phyloP scores from a whole-genome alignment of 441 rosid species.

The Biscutella auriculata region DNA sequence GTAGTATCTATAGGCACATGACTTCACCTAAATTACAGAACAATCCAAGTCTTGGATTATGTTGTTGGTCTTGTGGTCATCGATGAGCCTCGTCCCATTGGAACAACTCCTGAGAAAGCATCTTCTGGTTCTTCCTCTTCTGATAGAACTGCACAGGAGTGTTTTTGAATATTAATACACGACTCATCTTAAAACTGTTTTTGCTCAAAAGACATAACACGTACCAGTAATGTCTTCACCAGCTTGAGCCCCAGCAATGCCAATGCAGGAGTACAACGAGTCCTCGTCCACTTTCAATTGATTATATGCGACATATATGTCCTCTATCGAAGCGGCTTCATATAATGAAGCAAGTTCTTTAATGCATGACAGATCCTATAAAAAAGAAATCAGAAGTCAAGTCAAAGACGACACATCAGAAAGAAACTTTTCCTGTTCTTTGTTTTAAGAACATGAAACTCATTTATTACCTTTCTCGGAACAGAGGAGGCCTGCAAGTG shows the following conservation, averaged over 20 bases:
- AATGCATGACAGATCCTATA: constrained; percentile 84
- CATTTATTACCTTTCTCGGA: constrained; percentile 67
- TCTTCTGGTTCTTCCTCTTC: constrained; percentile 59
- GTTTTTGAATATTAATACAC: not conserved
- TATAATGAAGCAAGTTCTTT: constrained; percentile 77
- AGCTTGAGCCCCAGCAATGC: constrained; percentile 84
- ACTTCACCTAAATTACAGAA: constrained; percentile 16
- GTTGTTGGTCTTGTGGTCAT: constrained; percentile 92
- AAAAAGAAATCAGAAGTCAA: constrained; percentile 19
- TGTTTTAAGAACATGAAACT: not conserved
- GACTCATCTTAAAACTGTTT: not conserved
- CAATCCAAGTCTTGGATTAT: constrained; percentile 26
- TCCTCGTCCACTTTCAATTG: constrained; percentile 80
- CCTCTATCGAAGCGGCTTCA: constrained; percentile 84
- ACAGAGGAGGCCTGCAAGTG: constrained; percentile 95
- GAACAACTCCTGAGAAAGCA: constrained; percentile 51
- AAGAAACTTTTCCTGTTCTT: no score
- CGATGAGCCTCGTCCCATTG: constrained; percentile 86
- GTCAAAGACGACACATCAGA: not conserved
- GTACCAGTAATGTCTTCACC: constrained; percentile 58
- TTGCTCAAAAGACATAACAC: not conserved
- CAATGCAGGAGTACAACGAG: constrained; percentile 80
- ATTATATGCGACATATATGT: constrained; percentile 74
- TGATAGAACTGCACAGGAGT: constrained; percentile 33
- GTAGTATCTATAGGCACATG: constrained; percentile 13